Evolutionary conservation across 768 basidiomycete species (phyloP).

Genomic region (Auricularia sp.): DNA sequence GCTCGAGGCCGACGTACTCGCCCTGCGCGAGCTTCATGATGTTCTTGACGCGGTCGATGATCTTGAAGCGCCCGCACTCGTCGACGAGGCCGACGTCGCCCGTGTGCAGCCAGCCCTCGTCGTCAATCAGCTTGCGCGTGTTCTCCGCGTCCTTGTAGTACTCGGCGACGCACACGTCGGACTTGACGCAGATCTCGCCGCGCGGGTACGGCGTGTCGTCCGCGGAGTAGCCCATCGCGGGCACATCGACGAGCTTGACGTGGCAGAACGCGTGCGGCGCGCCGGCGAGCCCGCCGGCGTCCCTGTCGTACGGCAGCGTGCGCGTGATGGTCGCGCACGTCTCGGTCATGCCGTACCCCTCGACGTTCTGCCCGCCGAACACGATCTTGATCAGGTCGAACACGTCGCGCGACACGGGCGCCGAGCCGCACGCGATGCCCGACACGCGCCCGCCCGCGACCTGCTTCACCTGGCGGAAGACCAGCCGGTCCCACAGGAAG

Average conservation of each 20-base stretch:
- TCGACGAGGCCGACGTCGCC: conserved; percentile 86
- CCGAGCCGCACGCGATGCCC: conserved; percentile 70
- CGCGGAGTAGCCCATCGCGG: conserved; percentile 77
- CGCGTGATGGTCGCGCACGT: conserved; percentile 56
- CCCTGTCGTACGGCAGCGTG: conserved; percentile 48
- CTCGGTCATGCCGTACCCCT: conserved; percentile 94
- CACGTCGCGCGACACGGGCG: conserved; percentile 78
- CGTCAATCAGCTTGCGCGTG: conserved; percentile 69
- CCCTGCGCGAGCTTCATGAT: conserved; percentile 98
- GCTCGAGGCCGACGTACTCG: conserved; percentile 96
- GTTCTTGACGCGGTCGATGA: conserved; percentile 97
- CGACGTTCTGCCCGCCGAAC: conserved; percentile 59
- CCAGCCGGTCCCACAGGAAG: conserved; percentile 76
- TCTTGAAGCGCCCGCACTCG: conserved; percentile 65
- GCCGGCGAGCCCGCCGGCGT: conserved; percentile 71
- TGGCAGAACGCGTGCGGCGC: conserved; percentile 66
- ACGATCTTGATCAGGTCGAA: conserved; percentile 87
- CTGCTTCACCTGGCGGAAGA: conserved; percentile 74
- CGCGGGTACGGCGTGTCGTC: conserved; percentile 85
- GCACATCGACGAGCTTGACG: conserved; percentile 84
- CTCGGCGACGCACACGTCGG: conserved; percentile 46
- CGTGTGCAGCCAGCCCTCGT: conserved; percentile 87
- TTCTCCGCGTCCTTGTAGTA: conserved; percentile 85
- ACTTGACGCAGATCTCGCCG: conserved; percentile 76
- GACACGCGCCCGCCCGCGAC: conserved; percentile 55